Evolutionary conservation across 768 basidiomycete genomes (phyloP).

Genomic region (Boletus reticuloceps): DNA sequence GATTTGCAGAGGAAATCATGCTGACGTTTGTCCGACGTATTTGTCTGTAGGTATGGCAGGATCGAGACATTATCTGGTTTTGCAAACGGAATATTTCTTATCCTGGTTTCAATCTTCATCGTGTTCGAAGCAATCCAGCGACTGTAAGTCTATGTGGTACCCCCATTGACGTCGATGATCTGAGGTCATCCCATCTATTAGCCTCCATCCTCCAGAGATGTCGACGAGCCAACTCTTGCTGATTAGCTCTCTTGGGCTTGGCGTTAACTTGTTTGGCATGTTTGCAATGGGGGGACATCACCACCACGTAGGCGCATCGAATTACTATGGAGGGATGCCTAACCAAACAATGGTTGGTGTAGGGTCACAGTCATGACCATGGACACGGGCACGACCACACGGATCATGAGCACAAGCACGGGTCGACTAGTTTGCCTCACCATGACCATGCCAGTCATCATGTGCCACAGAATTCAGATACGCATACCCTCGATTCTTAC

Average conservation of each 20-base stretch:
- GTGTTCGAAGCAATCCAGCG: conserved; percentile 97
- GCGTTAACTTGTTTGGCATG: conserved; percentile 97
- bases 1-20: background rate
- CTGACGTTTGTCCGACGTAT: background rate
- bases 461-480: conserved; percentile 16
- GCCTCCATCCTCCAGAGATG: conserved; percentile 96
- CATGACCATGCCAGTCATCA: conserved; percentile 19
- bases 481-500: conserved; percentile 7
- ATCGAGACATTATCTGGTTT: conserved; percentile 98
- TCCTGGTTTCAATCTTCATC: conserved; percentile 95
- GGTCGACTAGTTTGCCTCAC: conserved; percentile 11
- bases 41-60: conserved; percentile 72
- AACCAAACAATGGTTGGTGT: background rate
- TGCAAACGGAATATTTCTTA: conserved; percentile 93
- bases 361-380: conserved; percentile 22
- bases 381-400: conserved; percentile 19
- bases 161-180: background rate
- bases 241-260: conserved; percentile 86
- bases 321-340: background rate
- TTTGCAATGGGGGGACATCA: conserved; percentile 98
- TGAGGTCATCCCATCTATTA: conserved; percentile 27
- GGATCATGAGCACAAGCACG: conserved; percentile 6
- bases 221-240: conserved; percentile 89
- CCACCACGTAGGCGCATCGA: conserved; percentile 53
- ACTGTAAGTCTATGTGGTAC: conserved; percentile 52